phyloP scores from a whole-genome alignment of 1,284 basidiomycete species.

The Pholiota adiposa region DNA sequence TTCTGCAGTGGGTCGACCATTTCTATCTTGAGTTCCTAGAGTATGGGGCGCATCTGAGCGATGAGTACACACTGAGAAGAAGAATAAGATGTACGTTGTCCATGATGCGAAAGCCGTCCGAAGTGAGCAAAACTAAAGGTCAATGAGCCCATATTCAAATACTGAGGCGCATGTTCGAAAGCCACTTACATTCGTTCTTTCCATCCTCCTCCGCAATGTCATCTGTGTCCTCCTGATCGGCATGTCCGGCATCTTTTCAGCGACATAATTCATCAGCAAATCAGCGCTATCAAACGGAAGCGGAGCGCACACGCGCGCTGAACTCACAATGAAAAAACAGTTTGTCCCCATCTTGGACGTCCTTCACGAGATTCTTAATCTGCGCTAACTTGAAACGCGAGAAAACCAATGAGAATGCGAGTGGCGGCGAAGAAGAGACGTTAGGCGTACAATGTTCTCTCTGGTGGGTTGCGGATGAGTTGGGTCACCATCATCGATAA shows the following conservation, averaged over 20 bases:
- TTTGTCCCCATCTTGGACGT: slow-evolving; percentile 15
- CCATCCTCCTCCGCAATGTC: slow-evolving; percentile 23
- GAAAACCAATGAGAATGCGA: neutral
- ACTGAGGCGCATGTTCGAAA: neutral
- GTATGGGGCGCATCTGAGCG: neutral
- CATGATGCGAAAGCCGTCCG: slow-evolving; percentile 24
- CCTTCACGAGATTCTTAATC: slow-evolving; percentile 16
- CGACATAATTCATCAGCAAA: neutral
- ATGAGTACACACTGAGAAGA: neutral
- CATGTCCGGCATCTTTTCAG: slow-evolving; percentile 24
- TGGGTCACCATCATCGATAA: slow-evolving; percentile 19
- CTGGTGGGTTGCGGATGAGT: slow-evolving; percentile 17
- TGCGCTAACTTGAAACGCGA: slow-evolving; percentile 10
- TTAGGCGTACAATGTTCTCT: slow-evolving; percentile 15
- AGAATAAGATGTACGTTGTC: slow-evolving; percentile 22
- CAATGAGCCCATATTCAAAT: neutral
- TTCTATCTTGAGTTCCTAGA: slow-evolving; percentile 18
- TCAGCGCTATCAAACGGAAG: neutral
- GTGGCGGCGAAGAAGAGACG: neutral
- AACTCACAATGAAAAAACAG: slow-evolving; percentile 25
- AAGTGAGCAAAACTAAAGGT: slow-evolving; percentile 17
- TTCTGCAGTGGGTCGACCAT: slow-evolving; percentile 24
- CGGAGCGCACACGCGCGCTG: neutral
- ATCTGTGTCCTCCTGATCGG: slow-evolving; percentile 20
- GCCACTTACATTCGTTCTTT: slow-evolving; percentile 22